These are phyloP conservation scores for Trichosporon inkin DNA, from an alignment of 1,284 basidiomycete species.

Conservation along the genomic window DNA sequence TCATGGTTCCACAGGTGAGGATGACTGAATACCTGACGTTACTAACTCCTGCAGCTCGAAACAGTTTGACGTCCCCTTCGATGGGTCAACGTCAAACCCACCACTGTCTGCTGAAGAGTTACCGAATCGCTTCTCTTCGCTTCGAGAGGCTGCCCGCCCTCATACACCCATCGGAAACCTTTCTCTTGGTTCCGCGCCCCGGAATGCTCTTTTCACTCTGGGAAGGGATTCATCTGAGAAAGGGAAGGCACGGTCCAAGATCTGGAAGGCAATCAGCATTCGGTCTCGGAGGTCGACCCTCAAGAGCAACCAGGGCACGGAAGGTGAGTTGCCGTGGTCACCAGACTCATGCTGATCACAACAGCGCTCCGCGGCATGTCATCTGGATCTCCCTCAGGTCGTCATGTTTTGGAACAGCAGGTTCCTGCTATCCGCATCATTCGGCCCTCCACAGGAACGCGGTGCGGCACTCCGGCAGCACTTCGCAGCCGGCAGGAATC, in stretches of 20 bases:
- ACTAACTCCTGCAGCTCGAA: neutral
- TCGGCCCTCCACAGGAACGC: neutral
- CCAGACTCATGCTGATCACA: neutral
- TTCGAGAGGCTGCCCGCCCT: neutral
- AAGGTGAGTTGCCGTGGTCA: neutral
- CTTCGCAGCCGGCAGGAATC: neutral
- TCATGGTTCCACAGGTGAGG: neutral
- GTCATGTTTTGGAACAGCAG: neutral
- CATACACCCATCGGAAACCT: neutral
- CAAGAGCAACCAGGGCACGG: neutral
- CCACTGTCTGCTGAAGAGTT: neutral
- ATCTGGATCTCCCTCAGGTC: neutral
- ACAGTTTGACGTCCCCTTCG: neutral
- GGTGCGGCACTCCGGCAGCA: neutral
- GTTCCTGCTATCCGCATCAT: neutral
- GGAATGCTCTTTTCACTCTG: neutral
- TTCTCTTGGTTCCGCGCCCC: neutral
- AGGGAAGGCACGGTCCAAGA: neutral
- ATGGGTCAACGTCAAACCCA: neutral
- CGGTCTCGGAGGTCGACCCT: neutral
- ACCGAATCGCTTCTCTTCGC: slow-evolving; percentile 2
- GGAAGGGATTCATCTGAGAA: neutral
- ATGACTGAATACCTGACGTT: neutral
- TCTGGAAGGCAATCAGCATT: slow-evolving; percentile 1
- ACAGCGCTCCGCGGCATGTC: neutral